Evolutionary conservation across 257 asterid genomes (phyloP).

Genomic region (Solanum chmielewskii): DNA sequence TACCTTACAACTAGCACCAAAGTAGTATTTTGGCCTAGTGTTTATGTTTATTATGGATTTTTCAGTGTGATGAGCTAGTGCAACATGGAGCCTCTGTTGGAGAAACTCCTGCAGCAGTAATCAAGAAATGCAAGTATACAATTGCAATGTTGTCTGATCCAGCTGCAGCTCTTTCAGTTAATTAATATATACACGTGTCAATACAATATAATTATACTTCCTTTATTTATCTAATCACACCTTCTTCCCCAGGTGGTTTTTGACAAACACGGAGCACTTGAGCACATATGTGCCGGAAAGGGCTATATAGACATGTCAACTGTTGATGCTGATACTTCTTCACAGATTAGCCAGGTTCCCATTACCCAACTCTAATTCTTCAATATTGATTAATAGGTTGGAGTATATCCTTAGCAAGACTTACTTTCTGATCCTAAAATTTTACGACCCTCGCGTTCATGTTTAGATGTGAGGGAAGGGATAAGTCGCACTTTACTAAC

Average conservation of each 20-base stretch:
- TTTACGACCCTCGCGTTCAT: not conserved
- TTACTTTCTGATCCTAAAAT: no score
- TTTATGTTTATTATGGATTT: not conserved
- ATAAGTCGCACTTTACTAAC: not conserved
- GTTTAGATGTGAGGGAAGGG: not conserved
- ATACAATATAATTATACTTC: not conserved
- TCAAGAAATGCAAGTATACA: slow-evolving; percentile 91
- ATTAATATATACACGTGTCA: slow-evolving; percentile 6
- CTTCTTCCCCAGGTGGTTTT: slow-evolving; percentile 59
- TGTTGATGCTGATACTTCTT: slow-evolving; percentile 92
- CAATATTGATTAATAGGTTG: not conserved
- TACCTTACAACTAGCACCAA: not conserved
- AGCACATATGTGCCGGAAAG: slow-evolving; percentile 66
- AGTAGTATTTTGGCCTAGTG: not conserved
- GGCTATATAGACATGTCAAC: slow-evolving; percentile 97
- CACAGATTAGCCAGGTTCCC: slow-evolving; percentile 69
- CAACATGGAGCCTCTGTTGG: slow-evolving; percentile 81
- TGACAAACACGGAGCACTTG: slow-evolving; percentile 77
- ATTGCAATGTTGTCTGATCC: slow-evolving; percentile 95
- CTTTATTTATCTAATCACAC: not conserved
- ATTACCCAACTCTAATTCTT: not conserved
- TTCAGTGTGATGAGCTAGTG: slow-evolving; percentile 86
- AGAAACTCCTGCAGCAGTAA: slow-evolving; percentile 80
- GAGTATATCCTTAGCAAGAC: not conserved
- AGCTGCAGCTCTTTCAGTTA: slow-evolving; percentile 86